Evolutionary conservation across 2,329 filamentous ascomycete genomes (phyloP).

Genomic region (Colletotrichum horii): DNA sequence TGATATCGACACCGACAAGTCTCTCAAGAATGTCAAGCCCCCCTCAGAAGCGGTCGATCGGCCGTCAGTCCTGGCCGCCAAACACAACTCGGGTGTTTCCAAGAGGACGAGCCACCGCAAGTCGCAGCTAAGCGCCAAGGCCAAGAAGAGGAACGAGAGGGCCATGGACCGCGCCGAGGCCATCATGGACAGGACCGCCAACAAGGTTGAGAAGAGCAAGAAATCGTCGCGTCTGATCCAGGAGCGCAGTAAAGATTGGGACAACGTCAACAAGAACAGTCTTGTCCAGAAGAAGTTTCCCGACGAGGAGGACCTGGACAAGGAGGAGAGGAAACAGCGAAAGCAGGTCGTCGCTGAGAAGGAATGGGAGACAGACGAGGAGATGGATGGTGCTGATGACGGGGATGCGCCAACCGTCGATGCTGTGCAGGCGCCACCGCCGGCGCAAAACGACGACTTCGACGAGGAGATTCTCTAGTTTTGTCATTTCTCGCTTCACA

Average conservation of each 20-base stretch:
- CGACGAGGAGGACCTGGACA: conserved; percentile 28
- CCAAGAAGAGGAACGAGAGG: conserved; percentile 60
- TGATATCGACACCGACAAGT: conserved; percentile 74
- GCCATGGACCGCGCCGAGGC: conserved; percentile 64
- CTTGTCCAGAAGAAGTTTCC: conserved; percentile 10
- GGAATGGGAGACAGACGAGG: conserved; percentile 37
- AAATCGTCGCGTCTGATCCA: conserved; percentile 52
- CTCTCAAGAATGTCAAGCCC: conserved; percentile 64
- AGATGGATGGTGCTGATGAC: conserved; percentile 34
- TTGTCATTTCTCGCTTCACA: background rate
- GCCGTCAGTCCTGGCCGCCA: conserved; percentile 72
- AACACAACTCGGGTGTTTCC: conserved; percentile 68
- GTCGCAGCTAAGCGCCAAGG: conserved; percentile 58
- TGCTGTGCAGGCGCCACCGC: background rate
- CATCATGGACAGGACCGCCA: conserved; percentile 61
- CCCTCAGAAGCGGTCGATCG: conserved; percentile 56
- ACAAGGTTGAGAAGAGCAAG: conserved; percentile 62
- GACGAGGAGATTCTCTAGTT: conserved; percentile 22
- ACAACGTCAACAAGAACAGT: conserved; percentile 56
- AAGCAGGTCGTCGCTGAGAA: conserved; percentile 24
- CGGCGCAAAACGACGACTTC: conserved; percentile 7
- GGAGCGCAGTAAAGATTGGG: conserved; percentile 59
- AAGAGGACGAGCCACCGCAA: conserved; percentile 70
- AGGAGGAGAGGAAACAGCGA: conserved; percentile 22
- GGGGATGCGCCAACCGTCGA: background rate